A percentile compares a stretch with the other conserved stretches of the same genome.
phyloP scores from a whole-genome alignment of 805 yeast genomes.

The Cyberlindnera subsufficiens region DNA sequence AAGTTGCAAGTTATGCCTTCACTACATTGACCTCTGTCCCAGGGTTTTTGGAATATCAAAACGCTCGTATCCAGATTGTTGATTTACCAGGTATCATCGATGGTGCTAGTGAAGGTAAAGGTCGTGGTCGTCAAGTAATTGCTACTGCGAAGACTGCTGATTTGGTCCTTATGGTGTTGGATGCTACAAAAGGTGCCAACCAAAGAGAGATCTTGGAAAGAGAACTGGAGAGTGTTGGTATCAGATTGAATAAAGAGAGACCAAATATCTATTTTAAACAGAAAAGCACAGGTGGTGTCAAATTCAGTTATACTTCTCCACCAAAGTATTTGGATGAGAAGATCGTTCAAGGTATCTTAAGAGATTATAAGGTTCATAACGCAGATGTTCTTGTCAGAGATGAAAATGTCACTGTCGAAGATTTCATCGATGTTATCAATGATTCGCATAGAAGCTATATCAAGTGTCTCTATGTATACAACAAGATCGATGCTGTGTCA shows the following conservation, averaged over 20 bases:
- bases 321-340: conserved; percentile 80
- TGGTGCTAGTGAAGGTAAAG: conserved; percentile 96
- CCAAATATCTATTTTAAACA: conserved; percentile 75
- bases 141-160: conserved; percentile 96
- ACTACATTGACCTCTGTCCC: conserved; percentile 96
- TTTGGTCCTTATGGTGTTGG: conserved; percentile 85
- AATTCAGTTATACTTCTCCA: conserved; percentile 73
- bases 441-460: conserved; percentile 83
- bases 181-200: conserved; percentile 90
- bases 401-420: conserved; percentile 86
- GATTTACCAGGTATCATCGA: conserved; percentile 96
- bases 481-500: conserved; percentile 93
- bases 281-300: conserved; percentile 89
- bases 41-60: conserved; percentile 90
- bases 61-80: conserved; percentile 96
- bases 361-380: conserved; percentile 85
- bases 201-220: conserved; percentile 82
- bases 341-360: conserved; percentile 66
- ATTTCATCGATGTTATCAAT: conserved; percentile 86
- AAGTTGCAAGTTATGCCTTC: conserved; percentile 91
- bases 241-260: conserved; percentile 71
- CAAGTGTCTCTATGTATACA: conserved; percentile 89
- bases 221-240: conserved; percentile 92
- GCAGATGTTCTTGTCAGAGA: conserved; percentile 92
- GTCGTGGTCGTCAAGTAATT: conserved; percentile 95